A percentile compares a stretch with the other conserved stretches of the same genome.
phyloP scores from a whole-genome alignment of 1,284 basidiomycete genomes.

The Moniliophthora roreri region DNA sequence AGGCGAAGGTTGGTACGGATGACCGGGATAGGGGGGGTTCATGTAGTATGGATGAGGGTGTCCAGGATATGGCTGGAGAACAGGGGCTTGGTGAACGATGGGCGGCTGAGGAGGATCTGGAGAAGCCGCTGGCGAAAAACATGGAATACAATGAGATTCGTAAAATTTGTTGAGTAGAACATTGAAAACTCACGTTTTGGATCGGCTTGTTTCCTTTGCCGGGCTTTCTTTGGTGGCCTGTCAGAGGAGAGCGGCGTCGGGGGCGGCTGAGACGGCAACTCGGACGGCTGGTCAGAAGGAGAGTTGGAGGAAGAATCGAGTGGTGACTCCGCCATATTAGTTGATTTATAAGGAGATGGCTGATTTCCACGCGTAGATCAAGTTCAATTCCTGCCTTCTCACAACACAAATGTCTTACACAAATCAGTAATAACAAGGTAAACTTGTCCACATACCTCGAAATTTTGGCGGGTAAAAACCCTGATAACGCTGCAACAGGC shows the following conservation, averaged over 20 bases:
- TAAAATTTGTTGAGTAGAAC: constrained; percentile 16
- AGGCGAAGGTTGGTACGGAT: constrained; percentile 49
- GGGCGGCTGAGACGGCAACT: constrained; percentile 40
- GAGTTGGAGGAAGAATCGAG: constrained; percentile 29
- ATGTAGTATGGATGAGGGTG: constrained; percentile 45
- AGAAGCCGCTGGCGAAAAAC: constrained; percentile 20
- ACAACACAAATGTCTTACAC: constrained; percentile 4
- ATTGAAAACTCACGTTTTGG: constrained; percentile 17
- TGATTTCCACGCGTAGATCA: too few species aligned
- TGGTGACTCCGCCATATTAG: constrained; percentile 35
- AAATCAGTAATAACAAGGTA: background rate
- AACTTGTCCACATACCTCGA: background rate
- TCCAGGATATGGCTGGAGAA: constrained; percentile 53
- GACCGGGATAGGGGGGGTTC: constrained; percentile 60
- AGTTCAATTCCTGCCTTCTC: background rate
- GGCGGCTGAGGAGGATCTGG: constrained; percentile 27
- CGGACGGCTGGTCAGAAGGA: constrained; percentile 15
- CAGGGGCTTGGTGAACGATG: constrained; percentile 35
- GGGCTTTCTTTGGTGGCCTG: constrained; percentile 38
- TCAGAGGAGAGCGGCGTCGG: constrained; percentile 35
- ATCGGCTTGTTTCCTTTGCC: constrained; percentile 47
- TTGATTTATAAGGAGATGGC: constrained; percentile 4
- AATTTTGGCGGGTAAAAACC: too few species aligned
- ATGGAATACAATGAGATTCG: constrained; percentile 19
- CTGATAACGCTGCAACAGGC: too few species aligned